phyloP scores from a whole-genome alignment of 768 basidiomycete genomes.

The Hemileccinum rubropunctum region DNA sequence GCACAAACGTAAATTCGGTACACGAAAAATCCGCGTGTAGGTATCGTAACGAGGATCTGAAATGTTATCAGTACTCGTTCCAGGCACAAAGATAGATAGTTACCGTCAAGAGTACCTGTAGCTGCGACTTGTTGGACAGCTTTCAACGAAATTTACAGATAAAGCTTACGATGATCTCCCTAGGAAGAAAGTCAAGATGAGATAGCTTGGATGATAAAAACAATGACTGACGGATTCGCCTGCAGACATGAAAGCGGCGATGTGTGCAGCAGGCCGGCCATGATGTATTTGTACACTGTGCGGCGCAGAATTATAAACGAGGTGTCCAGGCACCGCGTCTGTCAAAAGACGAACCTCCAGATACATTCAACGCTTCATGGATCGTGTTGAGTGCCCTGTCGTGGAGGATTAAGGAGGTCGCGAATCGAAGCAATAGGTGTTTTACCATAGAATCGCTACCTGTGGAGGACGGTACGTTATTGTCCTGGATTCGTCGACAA shows the following conservation, averaged over 20 bases:
- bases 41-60: slow-evolving; percentile 4
- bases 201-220: neutral
- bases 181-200: neutral
- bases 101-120: slow-evolving; percentile 1
- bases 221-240: neutral
- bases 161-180: neutral
- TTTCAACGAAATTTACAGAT: neutral
- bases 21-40: slow-evolving; percentile 10
- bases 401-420: neutral
- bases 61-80: neutral
- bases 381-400: neutral
- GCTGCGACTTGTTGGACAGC: slow-evolving; percentile 1
- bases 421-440: neutral
- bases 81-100: neutral
- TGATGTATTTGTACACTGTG: neutral
- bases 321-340: neutral
- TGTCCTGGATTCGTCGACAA: neutral
- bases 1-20: slow-evolving; percentile 12
- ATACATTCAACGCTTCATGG: neutral
- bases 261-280: neutral
- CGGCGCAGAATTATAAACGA: neutral
- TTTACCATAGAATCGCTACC: neutral
- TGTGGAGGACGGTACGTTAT: neutral
- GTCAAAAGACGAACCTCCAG: neutral
- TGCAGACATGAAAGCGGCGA: neutral